Conservation (phyloP, 2,329 filamentous ascomycete genomes). For the Fusarium armeniacum region DNA sequence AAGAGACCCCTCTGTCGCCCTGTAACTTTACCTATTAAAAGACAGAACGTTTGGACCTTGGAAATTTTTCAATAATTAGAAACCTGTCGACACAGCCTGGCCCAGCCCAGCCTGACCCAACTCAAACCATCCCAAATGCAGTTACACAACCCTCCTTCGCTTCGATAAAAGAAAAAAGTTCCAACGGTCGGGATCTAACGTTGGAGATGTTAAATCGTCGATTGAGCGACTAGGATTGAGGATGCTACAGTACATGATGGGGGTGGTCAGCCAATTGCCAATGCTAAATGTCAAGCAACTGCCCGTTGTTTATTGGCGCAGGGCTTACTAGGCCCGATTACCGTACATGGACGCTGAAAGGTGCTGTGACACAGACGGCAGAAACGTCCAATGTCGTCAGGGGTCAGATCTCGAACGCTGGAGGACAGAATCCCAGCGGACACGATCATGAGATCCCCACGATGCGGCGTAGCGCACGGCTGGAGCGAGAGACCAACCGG, state of each 20-base stretch:
- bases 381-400: constrained; percentile 43
- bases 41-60: not conserved
- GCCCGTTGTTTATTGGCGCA: constrained; percentile 28
- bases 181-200: constrained; percentile 43
- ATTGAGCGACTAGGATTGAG: constrained; percentile 23
- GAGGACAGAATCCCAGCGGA: constrained; percentile 38
- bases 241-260: constrained; percentile 5
- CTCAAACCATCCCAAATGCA: constrained; percentile 12
- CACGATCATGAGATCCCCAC: constrained; percentile 49
- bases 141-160: constrained; percentile 30
- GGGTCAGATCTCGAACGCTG: constrained; percentile 42
- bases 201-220: constrained; percentile 33
- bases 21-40: not conserved
- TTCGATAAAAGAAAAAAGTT: constrained; percentile 17
- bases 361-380: constrained; percentile 28
- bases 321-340: constrained; percentile 11
- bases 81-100: not conserved
- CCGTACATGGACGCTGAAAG: constrained; percentile 10
- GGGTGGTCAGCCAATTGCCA: constrained; percentile 18
- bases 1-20: constrained; percentile 20
- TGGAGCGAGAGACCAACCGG: constrained; percentile 30
- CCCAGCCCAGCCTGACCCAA: not conserved
- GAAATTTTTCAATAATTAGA: not conserved
- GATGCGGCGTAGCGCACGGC: constrained; percentile 48
- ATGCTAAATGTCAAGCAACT: not conserved